Conservation (phyloP, 257 asterid genomes). For the Primulina tabacum region DNA sequence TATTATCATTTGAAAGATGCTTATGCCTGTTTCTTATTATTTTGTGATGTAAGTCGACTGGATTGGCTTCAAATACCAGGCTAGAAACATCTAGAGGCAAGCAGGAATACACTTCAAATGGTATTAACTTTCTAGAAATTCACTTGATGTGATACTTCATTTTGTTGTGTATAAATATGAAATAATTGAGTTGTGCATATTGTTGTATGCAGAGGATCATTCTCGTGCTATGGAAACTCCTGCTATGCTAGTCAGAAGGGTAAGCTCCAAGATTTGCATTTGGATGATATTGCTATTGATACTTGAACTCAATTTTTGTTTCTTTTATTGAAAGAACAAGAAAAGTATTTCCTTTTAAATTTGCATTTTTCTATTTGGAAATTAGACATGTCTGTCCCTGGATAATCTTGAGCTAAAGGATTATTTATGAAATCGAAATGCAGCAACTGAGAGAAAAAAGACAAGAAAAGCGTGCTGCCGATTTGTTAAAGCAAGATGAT, state of each 20-base stretch:
- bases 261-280: conserved; percentile 32
- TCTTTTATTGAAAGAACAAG: conserved; percentile 6
- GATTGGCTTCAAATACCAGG: conserved; percentile 35
- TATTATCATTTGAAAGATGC: conserved; percentile 21
- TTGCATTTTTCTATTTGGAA: conserved; percentile 14
- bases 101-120: conserved; percentile 41
- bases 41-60: conserved; percentile 37
- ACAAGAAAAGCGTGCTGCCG: conserved; percentile 84
- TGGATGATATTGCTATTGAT: conserved; percentile 11
- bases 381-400: neutral
- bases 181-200: conserved; percentile 21
- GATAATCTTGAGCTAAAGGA: conserved; percentile 1
- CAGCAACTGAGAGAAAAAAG: conserved; percentile 84
- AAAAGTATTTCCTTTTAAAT: neutral
- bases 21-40: conserved; percentile 25
- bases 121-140: conserved; percentile 36
- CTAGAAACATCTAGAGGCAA: conserved; percentile 45
- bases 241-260: conserved; percentile 67
- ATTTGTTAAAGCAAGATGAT: conserved; percentile 75
- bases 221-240: conserved; percentile 54
- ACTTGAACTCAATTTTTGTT: conserved; percentile 11
- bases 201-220: conserved; percentile 51
- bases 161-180: conserved; percentile 11
- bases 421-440: conserved; percentile 30
- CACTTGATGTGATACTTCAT: conserved; percentile 9